Base-by-base conservation (phyloP, 2,329 filamentous ascomycete species). In the Dactylellina haptotyla region DNA sequence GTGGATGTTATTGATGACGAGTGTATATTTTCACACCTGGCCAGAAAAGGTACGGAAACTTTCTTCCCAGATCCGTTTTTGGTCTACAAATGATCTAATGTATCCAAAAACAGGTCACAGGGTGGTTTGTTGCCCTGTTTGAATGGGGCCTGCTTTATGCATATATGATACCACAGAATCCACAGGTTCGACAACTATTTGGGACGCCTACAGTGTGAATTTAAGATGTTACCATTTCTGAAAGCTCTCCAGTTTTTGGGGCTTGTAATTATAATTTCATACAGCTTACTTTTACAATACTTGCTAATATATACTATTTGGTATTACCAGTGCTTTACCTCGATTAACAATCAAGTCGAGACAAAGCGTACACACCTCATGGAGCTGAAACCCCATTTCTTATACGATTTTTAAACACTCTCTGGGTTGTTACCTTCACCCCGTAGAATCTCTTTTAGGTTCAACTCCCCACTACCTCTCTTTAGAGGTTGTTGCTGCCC, bases 1-100 rank as follows among this genome's bases (percentile, higher is more conserved):
- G 83, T 98, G 95, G 92, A 99, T 99, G 95, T 82, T 99, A 80
- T 84, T 98, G 74, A 99, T 99, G 95, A 99, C 95, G 41, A 93
- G 93, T 1, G 93, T 96, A 39, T 99, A 94, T 84, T 99, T 99
- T 79, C 95, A 99, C 81, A 99, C 95, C 0, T 98, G 94, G 93
- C 89, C 96, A 78, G 95, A 99, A 83, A 99, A 98, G 89, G 90
- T 91, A 78, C 79, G n/a, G 85, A n/a, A 32, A 32, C 48, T 26
- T n/a, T n/a, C 25, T 2, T 26, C 23, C 23, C 10, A 26, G 12
- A 18, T 4, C n/a, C 25, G 8, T 16, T 18, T 32, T 20, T 43
- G 1, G 50, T 32, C 5, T 37, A 16, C 5, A 43, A 41, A 8
- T 23, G 10, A 41, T 20, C 9, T 14, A n/a, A 14, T 10, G 12